Percentiles rank a stretch among this genome's conserved stretches.
Conservation (phyloP, 2,329 filamentous ascomycete species). For the Beauveria asiatica region DNA sequence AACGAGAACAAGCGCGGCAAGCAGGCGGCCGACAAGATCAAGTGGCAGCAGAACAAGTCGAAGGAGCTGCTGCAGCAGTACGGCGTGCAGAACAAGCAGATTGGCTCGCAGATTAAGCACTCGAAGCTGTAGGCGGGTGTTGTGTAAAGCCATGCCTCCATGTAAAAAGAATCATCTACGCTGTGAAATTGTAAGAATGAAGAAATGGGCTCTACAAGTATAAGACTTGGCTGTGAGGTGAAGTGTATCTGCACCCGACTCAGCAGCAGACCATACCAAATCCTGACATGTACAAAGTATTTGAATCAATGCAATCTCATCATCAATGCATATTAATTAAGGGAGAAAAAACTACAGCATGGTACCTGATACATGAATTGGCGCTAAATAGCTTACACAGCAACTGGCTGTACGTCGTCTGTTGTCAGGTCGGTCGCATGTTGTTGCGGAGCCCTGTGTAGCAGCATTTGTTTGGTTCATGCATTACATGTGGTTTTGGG, state of each 20-base stretch:
- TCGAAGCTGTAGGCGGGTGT: slow-evolving; percentile 33
- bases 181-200: not conserved
- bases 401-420: not conserved
- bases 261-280: too few species aligned
- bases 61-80: slow-evolving; percentile 58
- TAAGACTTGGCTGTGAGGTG: not conserved
- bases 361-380: too few species aligned
- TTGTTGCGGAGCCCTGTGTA: slow-evolving; percentile 2
- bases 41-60: slow-evolving; percentile 55
- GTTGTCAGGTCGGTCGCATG: not conserved
- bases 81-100: slow-evolving; percentile 35
- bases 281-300: too few species aligned
- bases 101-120: slow-evolving; percentile 42
- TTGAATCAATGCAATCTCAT: too few species aligned
- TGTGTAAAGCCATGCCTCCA: too few species aligned
- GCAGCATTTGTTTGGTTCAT: not conserved
- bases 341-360: too few species aligned
- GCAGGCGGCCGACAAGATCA: slow-evolving; percentile 52
- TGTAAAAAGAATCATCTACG: not conserved
- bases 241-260: not conserved
- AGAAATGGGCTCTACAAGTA: not conserved
- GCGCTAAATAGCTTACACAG: too few species aligned
- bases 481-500: not conserved
- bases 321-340: too few species aligned
- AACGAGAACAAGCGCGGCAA: slow-evolving; percentile 68